phyloP scores from a whole-genome alignment of 2,329 filamentous ascomycete genomes.

The Fusarium guadeloupense region DNA sequence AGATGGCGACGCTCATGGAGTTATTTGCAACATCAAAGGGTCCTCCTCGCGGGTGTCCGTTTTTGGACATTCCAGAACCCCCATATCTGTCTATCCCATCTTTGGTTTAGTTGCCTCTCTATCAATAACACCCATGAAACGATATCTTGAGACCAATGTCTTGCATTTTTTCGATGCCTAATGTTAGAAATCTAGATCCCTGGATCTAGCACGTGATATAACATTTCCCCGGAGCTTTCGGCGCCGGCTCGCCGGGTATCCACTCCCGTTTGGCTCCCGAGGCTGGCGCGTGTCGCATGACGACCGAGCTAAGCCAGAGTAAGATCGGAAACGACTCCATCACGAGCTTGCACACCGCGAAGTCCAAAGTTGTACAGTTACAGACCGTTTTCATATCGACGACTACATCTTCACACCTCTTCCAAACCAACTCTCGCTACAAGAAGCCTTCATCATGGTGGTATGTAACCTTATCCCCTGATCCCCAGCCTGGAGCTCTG shows the following conservation, averaged over 20 bases:
- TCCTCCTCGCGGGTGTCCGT: not conserved
- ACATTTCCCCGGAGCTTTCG: constrained; percentile 37
- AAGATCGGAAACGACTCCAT: constrained; percentile 33
- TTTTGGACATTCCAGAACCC: not conserved
- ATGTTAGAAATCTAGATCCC: constrained; percentile 2
- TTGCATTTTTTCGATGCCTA: constrained; percentile 14
- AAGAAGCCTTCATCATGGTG: constrained; percentile 45
- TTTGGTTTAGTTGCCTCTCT: constrained; percentile 13
- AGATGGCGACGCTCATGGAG: constrained; percentile 13
- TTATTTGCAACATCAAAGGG: constrained; percentile 16
- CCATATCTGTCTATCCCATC: constrained; percentile 19
- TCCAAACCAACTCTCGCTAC: not conserved
- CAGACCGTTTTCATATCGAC: constrained; percentile 1
- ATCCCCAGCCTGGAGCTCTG: constrained; percentile 26
- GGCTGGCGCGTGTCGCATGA: constrained; percentile 40
- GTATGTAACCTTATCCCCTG: constrained; percentile 40
- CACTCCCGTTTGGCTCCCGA: constrained; percentile 30
- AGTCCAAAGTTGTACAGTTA: not conserved
- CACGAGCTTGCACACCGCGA: constrained; percentile 31
- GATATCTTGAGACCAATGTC: constrained; percentile 1
- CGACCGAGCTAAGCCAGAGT: constrained; percentile 25
- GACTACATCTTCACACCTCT: constrained; percentile 1
- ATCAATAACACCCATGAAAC: constrained; percentile 14
- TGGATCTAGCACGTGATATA: constrained; percentile 32
- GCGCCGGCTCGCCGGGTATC: constrained; percentile 32